Conservation (phyloP, 2,329 filamentous ascomycete genomes). For the Xylaria sp. region DNA sequence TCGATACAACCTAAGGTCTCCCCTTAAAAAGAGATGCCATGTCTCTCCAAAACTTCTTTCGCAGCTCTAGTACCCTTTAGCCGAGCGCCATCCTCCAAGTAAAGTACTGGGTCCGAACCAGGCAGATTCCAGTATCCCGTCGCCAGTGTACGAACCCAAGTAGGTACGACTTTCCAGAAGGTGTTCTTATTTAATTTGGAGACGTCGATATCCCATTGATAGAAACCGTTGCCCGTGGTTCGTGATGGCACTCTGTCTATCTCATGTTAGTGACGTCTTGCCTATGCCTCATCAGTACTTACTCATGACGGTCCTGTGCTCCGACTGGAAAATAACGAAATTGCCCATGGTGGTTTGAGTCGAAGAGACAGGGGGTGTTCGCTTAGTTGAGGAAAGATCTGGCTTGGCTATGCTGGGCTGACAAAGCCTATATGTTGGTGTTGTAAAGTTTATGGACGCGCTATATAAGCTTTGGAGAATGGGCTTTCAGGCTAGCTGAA, state of each 20-base stretch:
- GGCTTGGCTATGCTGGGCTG: background rate
- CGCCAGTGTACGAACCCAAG: background rate
- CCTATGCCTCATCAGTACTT: background rate
- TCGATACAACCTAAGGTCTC: background rate
- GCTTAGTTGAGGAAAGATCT: background rate
- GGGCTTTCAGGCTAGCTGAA: background rate
- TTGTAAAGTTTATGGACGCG: no score
- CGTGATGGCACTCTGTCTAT: background rate
- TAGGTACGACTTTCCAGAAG: background rate
- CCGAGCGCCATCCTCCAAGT: background rate
- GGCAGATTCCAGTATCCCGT: background rate
- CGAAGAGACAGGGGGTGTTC: background rate
- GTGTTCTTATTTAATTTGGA: background rate
- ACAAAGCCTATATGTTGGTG: background rate
- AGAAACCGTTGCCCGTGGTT: background rate
- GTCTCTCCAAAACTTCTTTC: background rate
- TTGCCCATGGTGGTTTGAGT: background rate
- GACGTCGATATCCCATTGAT: slow-evolving; percentile 14
- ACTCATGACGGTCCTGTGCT: background rate
- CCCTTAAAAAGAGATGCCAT: background rate
- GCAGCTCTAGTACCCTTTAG: background rate
- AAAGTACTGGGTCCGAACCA: background rate
- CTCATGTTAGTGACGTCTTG: background rate
- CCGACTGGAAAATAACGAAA: background rate
- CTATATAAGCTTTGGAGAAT: no score